Evolutionary conservation across 108 stramenopile species (phyloP).

Genomic region (Tribonema minus): DNA sequence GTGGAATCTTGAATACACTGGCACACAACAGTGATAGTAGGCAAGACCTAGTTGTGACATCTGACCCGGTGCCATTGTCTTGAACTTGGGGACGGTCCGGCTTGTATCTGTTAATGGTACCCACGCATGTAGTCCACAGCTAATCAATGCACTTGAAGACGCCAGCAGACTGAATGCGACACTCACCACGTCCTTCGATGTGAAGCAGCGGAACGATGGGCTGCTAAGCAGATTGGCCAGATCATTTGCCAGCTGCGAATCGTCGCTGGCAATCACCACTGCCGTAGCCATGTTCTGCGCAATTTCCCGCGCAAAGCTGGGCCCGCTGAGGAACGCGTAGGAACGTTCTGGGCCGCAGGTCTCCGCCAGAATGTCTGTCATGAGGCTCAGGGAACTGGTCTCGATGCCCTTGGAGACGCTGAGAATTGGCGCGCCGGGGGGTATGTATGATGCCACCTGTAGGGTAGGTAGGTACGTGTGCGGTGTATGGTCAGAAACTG

Average conservation of each 20-base stretch:
- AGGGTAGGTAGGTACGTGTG: too few relatives aligned
- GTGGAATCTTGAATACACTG: too few relatives aligned
- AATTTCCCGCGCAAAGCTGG: conserved; percentile 90
- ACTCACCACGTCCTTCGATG: conserved; percentile 51
- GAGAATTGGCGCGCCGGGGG: conserved; percentile 49
- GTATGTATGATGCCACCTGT: conserved; percentile 65
- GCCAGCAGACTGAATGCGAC: too few relatives aligned
- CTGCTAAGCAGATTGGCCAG: conserved; percentile 72
- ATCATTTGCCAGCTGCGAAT: conserved; percentile 71
- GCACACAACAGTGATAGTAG: too few relatives aligned
- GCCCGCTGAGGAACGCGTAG: conserved; percentile 64
- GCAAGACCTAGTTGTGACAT: too few relatives aligned
- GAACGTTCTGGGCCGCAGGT: conserved; percentile 73
- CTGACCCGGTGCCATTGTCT: too few relatives aligned
- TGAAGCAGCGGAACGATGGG: conserved; percentile 79
- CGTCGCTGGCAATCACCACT: conserved; percentile 88
- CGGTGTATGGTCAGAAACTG: too few relatives aligned
- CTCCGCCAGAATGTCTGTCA: conserved; percentile 83
- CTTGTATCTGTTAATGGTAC: too few relatives aligned
- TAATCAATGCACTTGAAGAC: too few relatives aligned
- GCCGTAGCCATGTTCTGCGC: conserved; percentile 75
- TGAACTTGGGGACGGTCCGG: too few relatives aligned
- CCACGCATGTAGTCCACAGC: too few relatives aligned
- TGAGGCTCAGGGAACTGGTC: conserved; percentile 78
- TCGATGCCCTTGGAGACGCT: conserved; percentile 73